phyloP scores from a whole-genome alignment of 2,329 filamentous ascomycete species.

The Cytospora piceae region DNA sequence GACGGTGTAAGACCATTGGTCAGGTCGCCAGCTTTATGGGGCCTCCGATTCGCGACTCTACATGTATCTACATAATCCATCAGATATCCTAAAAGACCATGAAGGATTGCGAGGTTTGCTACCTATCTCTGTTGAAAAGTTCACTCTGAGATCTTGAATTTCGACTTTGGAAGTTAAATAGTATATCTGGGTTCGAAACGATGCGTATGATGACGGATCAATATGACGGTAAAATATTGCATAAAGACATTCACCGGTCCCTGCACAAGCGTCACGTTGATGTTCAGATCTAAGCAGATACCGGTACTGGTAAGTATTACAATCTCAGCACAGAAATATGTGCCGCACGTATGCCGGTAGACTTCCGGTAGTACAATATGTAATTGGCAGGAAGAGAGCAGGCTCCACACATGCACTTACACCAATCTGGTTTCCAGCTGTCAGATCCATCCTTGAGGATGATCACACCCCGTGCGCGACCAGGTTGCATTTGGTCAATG shows the following conservation, averaged over 20 bases:
- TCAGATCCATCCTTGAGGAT: neutral
- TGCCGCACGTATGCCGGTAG: too few relatives aligned
- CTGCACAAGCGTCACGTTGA: neutral
- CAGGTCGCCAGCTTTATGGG: constrained; percentile 11
- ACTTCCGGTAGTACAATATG: neutral
- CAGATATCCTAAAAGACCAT: neutral
- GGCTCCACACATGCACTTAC: neutral
- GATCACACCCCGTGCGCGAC: neutral
- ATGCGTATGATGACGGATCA: too few relatives aligned
- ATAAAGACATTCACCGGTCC: too few relatives aligned
- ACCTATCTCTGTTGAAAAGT: too few relatives aligned
- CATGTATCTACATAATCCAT: too few relatives aligned
- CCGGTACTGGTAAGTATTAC: neutral
- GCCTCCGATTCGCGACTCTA: too few relatives aligned
- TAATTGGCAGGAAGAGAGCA: neutral
- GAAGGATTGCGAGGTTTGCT: neutral
- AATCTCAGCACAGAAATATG: neutral
- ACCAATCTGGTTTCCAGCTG: too few relatives aligned
- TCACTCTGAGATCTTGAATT: too few relatives aligned
- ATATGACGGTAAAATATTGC: too few relatives aligned
- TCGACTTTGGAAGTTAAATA: too few relatives aligned
- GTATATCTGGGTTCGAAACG: too few relatives aligned
- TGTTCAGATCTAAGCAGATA: neutral
- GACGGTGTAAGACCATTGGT: constrained; percentile 28
- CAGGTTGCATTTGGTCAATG: too few relatives aligned